Evolutionary conservation across 1,139 yeast species (phyloP).

Genomic region (Taphrina confusa): DNA sequence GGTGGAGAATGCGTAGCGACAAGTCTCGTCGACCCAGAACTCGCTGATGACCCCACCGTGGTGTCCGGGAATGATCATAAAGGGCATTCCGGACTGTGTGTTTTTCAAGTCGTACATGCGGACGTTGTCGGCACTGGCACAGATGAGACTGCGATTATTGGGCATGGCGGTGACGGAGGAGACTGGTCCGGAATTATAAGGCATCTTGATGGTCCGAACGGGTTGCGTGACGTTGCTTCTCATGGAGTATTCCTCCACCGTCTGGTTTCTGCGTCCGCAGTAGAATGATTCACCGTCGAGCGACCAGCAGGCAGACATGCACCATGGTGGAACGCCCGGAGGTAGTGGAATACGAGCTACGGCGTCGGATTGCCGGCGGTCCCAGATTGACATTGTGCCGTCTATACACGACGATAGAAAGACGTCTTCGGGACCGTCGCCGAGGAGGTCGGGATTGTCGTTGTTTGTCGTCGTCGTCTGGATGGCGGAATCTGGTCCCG

Average conservation of each 20-base stretch:
- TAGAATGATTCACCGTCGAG: conserved; percentile 73
- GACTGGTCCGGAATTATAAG: conserved; percentile 88
- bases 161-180: conserved; percentile 80
- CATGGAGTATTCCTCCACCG: conserved; percentile 73
- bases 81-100: conserved; percentile 49
- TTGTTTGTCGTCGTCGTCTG: neutral
- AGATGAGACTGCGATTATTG: conserved; percentile 71
- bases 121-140: conserved; percentile 89
- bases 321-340: conserved; percentile 85
- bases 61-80: conserved; percentile 62
- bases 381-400: conserved; percentile 85
- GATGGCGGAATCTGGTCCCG: neutral
- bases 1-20: conserved; percentile 82
- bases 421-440: conserved; percentile 44
- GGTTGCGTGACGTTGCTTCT: conserved; percentile 59
- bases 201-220: conserved; percentile 66
- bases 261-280: conserved; percentile 86
- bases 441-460: neutral
- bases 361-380: conserved; percentile 56
- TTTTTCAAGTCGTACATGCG: conserved; percentile 75
- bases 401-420: conserved; percentile 82
- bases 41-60: conserved; percentile 70
- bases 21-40: conserved; percentile 68
- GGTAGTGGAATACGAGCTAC: conserved; percentile 64
- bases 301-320: conserved; percentile 83